A percentile compares a stretch with the other conserved stretches of the same genome.
phyloP scores from a whole-genome alignment of 2,329 filamentous ascomycete genomes.

The Microcyclospora pomicola region DNA sequence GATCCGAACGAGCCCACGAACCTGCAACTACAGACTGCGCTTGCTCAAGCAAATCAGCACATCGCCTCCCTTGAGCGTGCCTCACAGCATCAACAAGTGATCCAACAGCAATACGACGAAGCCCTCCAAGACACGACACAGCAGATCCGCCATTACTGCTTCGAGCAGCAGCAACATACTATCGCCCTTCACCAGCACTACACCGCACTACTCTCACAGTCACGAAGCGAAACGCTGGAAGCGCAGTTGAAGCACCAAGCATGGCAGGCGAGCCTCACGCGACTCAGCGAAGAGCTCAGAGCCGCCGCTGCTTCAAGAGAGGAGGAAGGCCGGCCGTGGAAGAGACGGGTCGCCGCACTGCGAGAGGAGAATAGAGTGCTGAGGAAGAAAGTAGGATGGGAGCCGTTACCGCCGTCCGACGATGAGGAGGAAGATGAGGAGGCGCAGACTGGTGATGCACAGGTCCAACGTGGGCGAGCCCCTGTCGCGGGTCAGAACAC shows the following conservation, averaged over 20 bases:
- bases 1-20: conserved; percentile 15
- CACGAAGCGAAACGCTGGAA: conserved; percentile 31
- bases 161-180: conserved; percentile 29
- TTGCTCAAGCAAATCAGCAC: conserved; percentile 14
- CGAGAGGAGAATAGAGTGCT: conserved; percentile 36
- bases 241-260: conserved; percentile 34
- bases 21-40: conserved; percentile 15
- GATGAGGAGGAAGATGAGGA: conserved; percentile 27
- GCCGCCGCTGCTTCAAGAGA: conserved; percentile 26
- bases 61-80: conserved; percentile 16
- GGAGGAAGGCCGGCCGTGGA: conserved; percentile 24
- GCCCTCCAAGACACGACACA: conserved; percentile 20
- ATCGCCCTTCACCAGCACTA: conserved; percentile 36
- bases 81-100: conserved; percentile 13
- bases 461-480: neutral
- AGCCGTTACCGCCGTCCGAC: conserved; percentile 23
- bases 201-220: conserved; percentile 29
- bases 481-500: neutral
- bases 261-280: conserved; percentile 34
- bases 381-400: conserved; percentile 33
- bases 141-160: conserved; percentile 22
- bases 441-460: conserved; percentile 1
- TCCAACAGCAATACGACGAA: conserved; percentile 28
- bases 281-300: conserved; percentile 30
- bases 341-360: conserved; percentile 27